A percentile compares a stretch with the other conserved stretches of the same genome.
Conservation (phyloP, 148 eudicot genomes). For the Rheum nobile region DNA sequence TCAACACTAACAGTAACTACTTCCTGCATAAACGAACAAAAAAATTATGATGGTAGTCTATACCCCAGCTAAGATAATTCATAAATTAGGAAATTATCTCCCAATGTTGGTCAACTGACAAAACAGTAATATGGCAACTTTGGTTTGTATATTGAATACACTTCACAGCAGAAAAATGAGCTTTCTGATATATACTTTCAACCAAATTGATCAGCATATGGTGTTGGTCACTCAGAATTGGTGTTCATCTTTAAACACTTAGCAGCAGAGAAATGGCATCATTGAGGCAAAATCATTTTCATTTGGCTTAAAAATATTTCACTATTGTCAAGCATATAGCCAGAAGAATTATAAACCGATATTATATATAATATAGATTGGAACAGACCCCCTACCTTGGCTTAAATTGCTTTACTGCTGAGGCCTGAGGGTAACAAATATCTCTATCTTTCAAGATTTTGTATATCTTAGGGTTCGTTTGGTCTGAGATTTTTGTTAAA, state of each 20-base stretch:
- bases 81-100: slow-evolving; percentile 1
- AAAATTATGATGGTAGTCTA: not conserved
- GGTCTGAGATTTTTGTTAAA: not conserved
- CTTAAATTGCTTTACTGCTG: not conserved
- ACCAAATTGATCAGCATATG: not conserved
- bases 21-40: slow-evolving; percentile 46
- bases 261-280: not conserved
- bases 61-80: not conserved
- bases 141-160: not conserved
- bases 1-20: slow-evolving; percentile 95
- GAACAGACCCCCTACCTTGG: not conserved
- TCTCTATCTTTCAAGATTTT: not conserved
- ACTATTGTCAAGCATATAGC: not conserved
- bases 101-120: not conserved
- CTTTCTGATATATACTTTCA: not conserved
- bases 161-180: not conserved
- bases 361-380: not conserved
- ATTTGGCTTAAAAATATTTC: not conserved
- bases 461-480: not conserved
- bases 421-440: not conserved
- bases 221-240: too few relatives aligned
- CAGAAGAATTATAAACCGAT: not conserved
- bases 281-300: not conserved
- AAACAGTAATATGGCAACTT: not conserved
- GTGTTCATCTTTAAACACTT: too few relatives aligned